phyloP scores from a whole-genome alignment of 768 basidiomycete genomes.

The Mycena albidolilacea region DNA sequence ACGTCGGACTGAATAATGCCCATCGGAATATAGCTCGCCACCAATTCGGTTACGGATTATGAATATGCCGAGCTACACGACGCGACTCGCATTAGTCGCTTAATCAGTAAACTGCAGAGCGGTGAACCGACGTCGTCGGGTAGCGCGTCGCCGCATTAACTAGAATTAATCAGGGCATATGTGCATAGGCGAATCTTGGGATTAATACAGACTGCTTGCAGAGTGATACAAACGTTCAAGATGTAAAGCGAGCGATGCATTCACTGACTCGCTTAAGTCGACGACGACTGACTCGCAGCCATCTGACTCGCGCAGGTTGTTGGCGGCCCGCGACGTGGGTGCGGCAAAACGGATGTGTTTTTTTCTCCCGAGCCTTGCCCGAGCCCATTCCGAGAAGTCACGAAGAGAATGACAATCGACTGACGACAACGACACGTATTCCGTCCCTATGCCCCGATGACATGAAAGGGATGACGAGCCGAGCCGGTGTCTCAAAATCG shows the following conservation, averaged over 20 bases:
- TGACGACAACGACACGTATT: not conserved
- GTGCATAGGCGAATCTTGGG: not conserved
- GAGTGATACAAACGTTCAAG: too few species aligned
- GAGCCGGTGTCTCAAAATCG: conserved; percentile 1
- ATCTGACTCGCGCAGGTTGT: not conserved
- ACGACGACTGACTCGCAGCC: not conserved
- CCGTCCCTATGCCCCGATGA: conserved; percentile 1
- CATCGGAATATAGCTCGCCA: not conserved
- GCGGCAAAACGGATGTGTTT: not conserved
- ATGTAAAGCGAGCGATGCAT: not conserved
- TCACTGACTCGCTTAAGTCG: not conserved
- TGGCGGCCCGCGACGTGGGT: too few species aligned
- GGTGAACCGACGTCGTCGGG: not conserved
- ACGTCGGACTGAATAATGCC: not conserved
- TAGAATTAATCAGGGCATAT: not conserved
- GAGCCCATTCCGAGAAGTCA: not conserved
- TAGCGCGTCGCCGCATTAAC: not conserved
- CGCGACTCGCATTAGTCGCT: not conserved
- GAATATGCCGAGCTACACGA: too few species aligned
- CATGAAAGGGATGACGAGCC: conserved; percentile 4
- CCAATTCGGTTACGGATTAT: not conserved
- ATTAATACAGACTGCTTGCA: not conserved
- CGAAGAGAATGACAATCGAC: not conserved
- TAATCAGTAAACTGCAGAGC: not conserved
- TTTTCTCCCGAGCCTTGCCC: too few species aligned